Percentiles rank a stretch among this genome's conserved stretches.
phyloP scores from a whole-genome alignment of 495 filamentous ascomycete genomes.

The Penicillium angulare region DNA sequence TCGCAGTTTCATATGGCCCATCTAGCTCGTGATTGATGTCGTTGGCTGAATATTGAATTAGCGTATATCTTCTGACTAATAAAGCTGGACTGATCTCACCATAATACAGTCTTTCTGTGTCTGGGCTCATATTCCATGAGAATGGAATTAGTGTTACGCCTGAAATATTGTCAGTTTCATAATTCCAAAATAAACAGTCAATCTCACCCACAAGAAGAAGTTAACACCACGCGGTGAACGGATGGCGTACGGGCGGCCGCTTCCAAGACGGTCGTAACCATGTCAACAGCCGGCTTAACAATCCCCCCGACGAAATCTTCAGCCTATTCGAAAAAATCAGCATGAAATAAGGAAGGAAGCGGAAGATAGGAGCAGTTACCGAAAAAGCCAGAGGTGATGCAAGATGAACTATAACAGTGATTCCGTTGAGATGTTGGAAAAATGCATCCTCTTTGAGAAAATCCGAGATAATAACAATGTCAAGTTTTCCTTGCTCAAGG shows the following conservation, averaged over 20 bases:
- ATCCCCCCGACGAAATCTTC: constrained; percentile 17
- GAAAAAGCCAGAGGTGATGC: constrained; percentile 27
- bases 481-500: background rate
- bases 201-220: constrained; percentile 36
- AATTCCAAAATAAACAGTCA: no score
- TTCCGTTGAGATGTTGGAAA: constrained; percentile 20
- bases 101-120: constrained; percentile 15
- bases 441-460: constrained; percentile 23
- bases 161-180: background rate
- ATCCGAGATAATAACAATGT: constrained; percentile 19
- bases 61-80: background rate
- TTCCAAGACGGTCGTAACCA: constrained; percentile 40
- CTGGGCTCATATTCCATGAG: constrained; percentile 21
- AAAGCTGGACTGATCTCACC: background rate
- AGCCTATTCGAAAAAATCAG: constrained; percentile 5
- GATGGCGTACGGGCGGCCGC: constrained; percentile 32
- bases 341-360: background rate
- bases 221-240: constrained; percentile 46
- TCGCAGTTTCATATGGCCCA: constrained; percentile 10
- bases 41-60: constrained; percentile 2
- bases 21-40: constrained; percentile 13
- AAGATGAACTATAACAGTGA: constrained; percentile 31
- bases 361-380: background rate
- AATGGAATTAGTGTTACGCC: constrained; percentile 23
- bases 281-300: constrained; percentile 38